Base-by-base conservation (phyloP, 2,329 filamentous ascomycete genomes). In the Huntiella moniliformis region DNA sequence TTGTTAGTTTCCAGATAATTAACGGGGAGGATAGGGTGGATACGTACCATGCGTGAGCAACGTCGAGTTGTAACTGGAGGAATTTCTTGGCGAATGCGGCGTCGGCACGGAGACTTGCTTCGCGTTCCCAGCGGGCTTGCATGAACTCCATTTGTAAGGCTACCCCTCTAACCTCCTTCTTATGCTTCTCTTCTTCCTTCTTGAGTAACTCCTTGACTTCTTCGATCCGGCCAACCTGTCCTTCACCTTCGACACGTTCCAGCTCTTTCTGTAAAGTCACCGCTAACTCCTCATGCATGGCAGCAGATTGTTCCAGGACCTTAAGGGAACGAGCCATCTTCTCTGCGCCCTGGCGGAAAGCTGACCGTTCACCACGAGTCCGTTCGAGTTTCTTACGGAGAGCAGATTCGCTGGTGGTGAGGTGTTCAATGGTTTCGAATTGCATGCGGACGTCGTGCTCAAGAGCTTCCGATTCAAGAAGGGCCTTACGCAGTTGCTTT, bases 101-200 rank as follows among this genome's bases (percentile, higher is more conserved):
- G 55, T 87, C 83, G 51, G 73, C 71, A 37, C 91, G 73, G 62
- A 96, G 79, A 43, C 73, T 74, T 54, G 83, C 76, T 61, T 95
- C 88, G 31, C 91, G 74, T 57, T 75, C 71, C 64, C 82, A 82
- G 44, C 80, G 76, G 2, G 84, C 83, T 55, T 86, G 77, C 59
- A 96, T 75, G 77, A 83, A 96, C 56, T 86, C 74, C 58, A 96
- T 88, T 63, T 96, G 87, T 63, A 91, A 82, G 45, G 76, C 74
- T 57, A 96, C 70, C 13, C 88, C 88, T 53, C 78, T 75, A 45
- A 95, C 66, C 63, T 92, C 83, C 60, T 77, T 78, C 55, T 70
- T 66, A 59, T 91, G 83, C 38, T 73, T 67, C 53, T 74, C 74
- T 55, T 43, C 44, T 7, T 74, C 68, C 12, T 74, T 66, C n/a